Conservation (phyloP, 1,284 basidiomycete genomes). For the Bondarzewia mesenterica region DNA sequence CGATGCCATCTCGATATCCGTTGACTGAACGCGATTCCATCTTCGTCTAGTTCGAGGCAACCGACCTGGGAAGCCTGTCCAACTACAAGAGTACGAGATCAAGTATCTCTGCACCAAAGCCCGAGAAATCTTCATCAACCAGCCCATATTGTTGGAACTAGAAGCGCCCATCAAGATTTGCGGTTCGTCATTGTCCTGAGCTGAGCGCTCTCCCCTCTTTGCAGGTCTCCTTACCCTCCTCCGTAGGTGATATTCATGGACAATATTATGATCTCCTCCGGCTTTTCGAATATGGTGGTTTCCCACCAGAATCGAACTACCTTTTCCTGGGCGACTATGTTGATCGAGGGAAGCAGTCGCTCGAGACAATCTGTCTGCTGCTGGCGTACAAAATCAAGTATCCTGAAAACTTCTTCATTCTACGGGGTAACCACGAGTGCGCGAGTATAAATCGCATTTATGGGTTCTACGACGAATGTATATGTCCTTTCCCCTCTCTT, state of each 20-base stretch:
- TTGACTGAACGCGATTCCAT: background rate
- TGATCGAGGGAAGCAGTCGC: conserved; percentile 89
- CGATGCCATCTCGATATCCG: background rate
- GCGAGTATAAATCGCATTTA: conserved; percentile 95
- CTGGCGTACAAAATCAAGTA: conserved; percentile 98
- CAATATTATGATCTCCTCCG: conserved; percentile 94
- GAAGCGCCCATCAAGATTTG: conserved; percentile 98
- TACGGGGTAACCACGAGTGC: conserved; percentile 92
- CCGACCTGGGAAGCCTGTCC: conserved; percentile 89
- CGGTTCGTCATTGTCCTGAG: conserved; percentile 47
- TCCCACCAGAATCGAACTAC: conserved; percentile 94
- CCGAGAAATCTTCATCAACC: conserved; percentile 93
- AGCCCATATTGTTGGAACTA: conserved; percentile 89
- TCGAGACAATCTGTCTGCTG: conserved; percentile 89
- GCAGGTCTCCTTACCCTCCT: background rate
- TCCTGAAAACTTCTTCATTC: conserved; percentile 96
- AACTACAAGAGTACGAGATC: conserved; percentile 94
- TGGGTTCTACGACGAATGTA: conserved; percentile 96
- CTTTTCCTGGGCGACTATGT: conserved; percentile 95
- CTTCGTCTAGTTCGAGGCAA: conserved; percentile 76
- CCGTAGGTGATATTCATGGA: conserved; percentile 84
- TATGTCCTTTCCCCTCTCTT: conserved; percentile 23
- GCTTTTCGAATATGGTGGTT: conserved; percentile 92
- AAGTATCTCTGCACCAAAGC: conserved; percentile 94
- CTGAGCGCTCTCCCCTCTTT: background rate